Conservation (phyloP, 176 grass and related monocot species). For the Zea mays region DNA sequence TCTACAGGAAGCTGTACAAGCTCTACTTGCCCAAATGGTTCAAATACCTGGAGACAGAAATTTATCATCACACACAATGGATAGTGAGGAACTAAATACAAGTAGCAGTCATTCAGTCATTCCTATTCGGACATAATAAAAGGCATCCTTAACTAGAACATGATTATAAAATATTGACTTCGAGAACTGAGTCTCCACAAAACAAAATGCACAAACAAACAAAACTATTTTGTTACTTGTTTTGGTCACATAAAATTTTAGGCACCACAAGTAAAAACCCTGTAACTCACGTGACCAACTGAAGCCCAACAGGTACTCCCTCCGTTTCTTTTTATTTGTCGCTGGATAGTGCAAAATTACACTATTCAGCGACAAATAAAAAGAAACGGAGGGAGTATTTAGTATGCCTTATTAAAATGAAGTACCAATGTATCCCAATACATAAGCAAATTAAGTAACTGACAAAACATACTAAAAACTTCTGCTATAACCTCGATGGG, state of each 20-base stretch:
- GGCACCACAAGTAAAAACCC: neutral
- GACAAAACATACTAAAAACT: neutral
- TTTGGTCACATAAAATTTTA: neutral
- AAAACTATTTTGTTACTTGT: neutral
- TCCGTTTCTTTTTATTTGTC: too few relatives aligned
- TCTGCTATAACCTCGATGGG: neutral
- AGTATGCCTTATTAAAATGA: conserved; percentile 15
- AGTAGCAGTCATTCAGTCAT: neutral
- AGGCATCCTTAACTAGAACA: neutral
- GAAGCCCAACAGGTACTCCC: neutral
- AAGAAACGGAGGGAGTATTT: too few relatives aligned
- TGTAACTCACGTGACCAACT: neutral
- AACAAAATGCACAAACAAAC: neutral
- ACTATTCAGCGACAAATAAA: too few relatives aligned
- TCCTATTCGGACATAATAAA: neutral
- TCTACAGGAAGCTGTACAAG: conserved; percentile 90
- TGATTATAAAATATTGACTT: conserved; percentile 1
- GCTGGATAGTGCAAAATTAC: too few relatives aligned
- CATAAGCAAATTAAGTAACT: neutral
- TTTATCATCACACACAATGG: conserved; percentile 10
- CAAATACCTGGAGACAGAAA: conserved; percentile 74
- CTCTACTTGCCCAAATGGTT: conserved; percentile 96
- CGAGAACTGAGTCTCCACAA: neutral
- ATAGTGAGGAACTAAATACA: neutral
- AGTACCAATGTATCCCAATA: conserved; percentile 1